Percentiles rank a stretch among this genome's conserved stretches.
These are phyloP conservation scores for Zarea fungicola DNA, from an alignment of 2,329 filamentous ascomycete species.

Conservation along the genomic window DNA sequence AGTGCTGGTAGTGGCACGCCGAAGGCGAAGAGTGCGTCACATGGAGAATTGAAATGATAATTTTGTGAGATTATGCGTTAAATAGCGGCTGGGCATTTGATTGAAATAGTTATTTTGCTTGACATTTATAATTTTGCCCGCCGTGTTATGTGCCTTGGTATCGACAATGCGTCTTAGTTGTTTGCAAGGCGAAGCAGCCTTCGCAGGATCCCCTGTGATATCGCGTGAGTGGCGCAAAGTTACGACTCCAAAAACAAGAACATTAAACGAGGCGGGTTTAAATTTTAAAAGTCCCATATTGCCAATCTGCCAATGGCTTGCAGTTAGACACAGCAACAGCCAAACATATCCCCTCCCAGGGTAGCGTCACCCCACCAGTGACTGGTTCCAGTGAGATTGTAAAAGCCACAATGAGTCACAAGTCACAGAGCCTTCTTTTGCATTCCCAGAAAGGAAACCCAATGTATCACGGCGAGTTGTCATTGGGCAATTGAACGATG, in stretches of 20 bases:
- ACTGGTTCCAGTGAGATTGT: constrained; percentile 9
- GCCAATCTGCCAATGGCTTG: no score
- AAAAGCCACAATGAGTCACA: constrained; percentile 12
- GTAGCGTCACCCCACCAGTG: constrained; percentile 6
- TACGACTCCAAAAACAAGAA: no score
- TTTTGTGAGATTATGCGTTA: background rate
- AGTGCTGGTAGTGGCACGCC: constrained; percentile 8
- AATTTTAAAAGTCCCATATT: no score
- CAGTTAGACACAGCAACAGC: no score
- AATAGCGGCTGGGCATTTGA: constrained; percentile 5
- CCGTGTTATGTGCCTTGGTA: background rate
- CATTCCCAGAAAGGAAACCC: constrained; percentile 5
- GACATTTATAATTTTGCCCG: background rate
- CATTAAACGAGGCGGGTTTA: no score
- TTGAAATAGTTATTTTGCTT: background rate
- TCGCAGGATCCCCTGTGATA: no score
- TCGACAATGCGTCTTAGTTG: no score
- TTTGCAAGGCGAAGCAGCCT: no score
- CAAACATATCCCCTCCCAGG: no score
- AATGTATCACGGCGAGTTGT: background rate
- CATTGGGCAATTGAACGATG: background rate
- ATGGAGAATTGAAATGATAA: background rate
- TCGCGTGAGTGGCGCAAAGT: no score
- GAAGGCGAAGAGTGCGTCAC: constrained; percentile 1
- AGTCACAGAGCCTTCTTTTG: background rate